These are phyloP conservation scores for Arctium minus DNA, from an alignment of 129 eudicot genomes.

Conservation along the genomic window DNA sequence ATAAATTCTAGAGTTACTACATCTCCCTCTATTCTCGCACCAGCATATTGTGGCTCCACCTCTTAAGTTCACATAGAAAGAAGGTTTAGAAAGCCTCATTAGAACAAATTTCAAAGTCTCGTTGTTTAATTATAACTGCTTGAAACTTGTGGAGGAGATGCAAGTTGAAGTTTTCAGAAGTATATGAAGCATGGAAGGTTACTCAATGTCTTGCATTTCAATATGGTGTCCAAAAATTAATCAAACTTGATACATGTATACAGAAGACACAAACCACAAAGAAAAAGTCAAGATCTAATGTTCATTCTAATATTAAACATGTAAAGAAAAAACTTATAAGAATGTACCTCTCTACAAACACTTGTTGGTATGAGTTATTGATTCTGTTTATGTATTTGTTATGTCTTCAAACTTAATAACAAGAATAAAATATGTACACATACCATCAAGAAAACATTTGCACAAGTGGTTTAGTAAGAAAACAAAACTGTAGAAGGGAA, in stretches of 20 bases:
- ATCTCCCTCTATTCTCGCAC: slow-evolving; percentile 96
- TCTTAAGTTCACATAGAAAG: slow-evolving; percentile 40
- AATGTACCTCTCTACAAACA: background rate
- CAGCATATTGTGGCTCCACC: slow-evolving; percentile 90
- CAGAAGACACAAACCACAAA: background rate
- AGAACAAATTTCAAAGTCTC: background rate
- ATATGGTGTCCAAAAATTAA: background rate
- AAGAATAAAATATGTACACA: background rate
- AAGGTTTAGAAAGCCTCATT: background rate
- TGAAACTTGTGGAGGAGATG: background rate
- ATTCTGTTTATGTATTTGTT: background rate
- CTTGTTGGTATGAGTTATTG: background rate
- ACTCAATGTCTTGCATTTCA: background rate
- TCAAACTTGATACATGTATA: background rate
- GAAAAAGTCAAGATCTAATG: background rate
- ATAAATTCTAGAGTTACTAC: slow-evolving; percentile 78
- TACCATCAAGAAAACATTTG: background rate
- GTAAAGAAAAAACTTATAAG: background rate
- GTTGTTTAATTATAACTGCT: background rate
- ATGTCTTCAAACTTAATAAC: background rate
- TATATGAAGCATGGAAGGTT: background rate
- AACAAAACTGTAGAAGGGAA: background rate
- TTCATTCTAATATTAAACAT: background rate
- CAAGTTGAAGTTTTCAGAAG: background rate
- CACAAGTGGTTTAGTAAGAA: background rate